These are phyloP conservation scores for Lactuca saligna DNA, from an alignment of 129 eudicot genomes.

Conservation along the genomic window DNA sequence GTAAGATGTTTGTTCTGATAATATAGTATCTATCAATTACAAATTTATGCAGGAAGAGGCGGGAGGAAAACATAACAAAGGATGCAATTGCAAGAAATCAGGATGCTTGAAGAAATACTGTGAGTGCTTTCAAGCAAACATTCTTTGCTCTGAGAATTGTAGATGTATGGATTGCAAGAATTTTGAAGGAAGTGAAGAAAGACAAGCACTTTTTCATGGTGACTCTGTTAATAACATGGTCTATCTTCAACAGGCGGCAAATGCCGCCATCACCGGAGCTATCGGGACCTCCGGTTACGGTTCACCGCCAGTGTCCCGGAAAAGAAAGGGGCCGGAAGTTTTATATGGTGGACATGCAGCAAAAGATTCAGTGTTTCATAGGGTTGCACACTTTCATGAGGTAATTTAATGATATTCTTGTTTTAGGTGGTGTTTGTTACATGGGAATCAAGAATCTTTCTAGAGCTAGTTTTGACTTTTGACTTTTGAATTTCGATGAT, in stretches of 20 bases:
- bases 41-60: constrained; percentile 48
- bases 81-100: constrained; percentile 88
- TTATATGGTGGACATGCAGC: constrained; percentile 36
- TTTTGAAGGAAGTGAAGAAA: constrained; percentile 80
- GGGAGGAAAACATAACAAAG: constrained; percentile 72
- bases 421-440: too few species aligned
- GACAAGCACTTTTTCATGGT: constrained; percentile 54
- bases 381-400: constrained; percentile 38
- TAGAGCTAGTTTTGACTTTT: too few species aligned
- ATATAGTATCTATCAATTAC: not conserved
- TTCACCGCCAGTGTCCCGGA: constrained; percentile 41
- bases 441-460: too few species aligned
- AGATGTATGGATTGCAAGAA: constrained; percentile 93
- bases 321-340: constrained; percentile 42
- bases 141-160: constrained; percentile 86
- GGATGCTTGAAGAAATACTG: constrained; percentile 94
- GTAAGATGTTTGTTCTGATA: not conserved
- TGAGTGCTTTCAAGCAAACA: constrained; percentile 85
- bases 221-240: constrained; percentile 31
- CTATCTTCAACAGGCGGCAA: constrained; percentile 60
- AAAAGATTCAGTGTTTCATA: constrained; percentile 27
- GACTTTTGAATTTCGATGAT: not conserved
- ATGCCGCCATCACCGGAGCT: constrained; percentile 66
- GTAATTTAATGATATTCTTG: constrained; percentile 9
- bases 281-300: constrained; percentile 56